Conservation (phyloP, 352 stramenopile genomes). For the Pythium rhizo-oryzae region DNA sequence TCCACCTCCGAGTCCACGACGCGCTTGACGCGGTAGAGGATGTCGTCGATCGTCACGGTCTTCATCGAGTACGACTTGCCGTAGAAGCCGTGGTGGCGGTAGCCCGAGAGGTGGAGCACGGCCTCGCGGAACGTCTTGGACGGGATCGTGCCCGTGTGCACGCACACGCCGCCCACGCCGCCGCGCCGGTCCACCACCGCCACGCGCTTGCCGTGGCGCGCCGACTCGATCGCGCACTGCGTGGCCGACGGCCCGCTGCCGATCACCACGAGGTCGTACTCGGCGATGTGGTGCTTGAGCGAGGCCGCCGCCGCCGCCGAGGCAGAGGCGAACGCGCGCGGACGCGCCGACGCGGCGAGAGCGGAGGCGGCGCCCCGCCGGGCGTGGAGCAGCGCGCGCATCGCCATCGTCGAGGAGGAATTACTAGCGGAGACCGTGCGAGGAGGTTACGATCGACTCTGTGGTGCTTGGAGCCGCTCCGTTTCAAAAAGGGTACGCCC, state of each 20-base stretch:
- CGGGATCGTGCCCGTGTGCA: constrained; percentile 86
- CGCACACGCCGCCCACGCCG: constrained; percentile 72
- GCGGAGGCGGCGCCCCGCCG: not conserved
- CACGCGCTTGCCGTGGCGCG: constrained; percentile 79
- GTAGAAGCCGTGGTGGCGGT: constrained; percentile 89
- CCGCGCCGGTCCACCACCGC: constrained; percentile 76
- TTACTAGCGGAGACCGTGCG: not conserved
- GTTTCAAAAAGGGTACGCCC: not conserved
- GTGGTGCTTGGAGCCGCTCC: not conserved
- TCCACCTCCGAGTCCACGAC: constrained; percentile 80
- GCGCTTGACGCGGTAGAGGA: constrained; percentile 78
- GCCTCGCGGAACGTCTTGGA: constrained; percentile 92
- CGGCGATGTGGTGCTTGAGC: constrained; percentile 37
- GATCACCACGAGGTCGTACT: constrained; percentile 89
- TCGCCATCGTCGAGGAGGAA: constrained; percentile 1
- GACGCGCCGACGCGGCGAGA: not conserved
- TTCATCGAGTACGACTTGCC: constrained; percentile 87
- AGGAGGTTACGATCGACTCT: not conserved
- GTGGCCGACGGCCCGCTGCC: constrained; percentile 83
- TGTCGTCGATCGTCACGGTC: constrained; percentile 84
- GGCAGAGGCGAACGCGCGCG: not conserved
- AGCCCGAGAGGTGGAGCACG: constrained; percentile 90
- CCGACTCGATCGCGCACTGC: constrained; percentile 87
- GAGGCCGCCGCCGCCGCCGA: constrained; percentile 4
- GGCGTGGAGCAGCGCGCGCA: constrained; percentile 9